A percentile compares a stretch with the other conserved stretches of the same genome.
Evolutionary conservation across 495 filamentous ascomycete species (phyloP).

Genomic region (Recurvomyces mirabilis): DNA sequence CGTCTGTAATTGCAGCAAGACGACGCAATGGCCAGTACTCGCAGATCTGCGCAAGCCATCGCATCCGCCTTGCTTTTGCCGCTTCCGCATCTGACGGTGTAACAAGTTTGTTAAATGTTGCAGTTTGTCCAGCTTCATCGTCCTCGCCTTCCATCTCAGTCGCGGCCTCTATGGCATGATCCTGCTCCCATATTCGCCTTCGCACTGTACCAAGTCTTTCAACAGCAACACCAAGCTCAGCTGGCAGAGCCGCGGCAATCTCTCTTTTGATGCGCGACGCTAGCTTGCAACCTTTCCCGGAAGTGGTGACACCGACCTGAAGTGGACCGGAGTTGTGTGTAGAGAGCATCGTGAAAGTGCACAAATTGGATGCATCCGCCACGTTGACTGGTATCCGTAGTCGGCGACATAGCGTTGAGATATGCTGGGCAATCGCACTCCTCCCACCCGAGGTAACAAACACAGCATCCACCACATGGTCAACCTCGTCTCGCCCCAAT

Average conservation of each 20-base stretch:
- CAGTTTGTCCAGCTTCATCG: slow-evolving; percentile 80
- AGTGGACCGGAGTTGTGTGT: slow-evolving; percentile 82
- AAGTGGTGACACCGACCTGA: slow-evolving; percentile 92
- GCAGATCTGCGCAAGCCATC: slow-evolving; percentile 93
- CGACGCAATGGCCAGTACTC: slow-evolving; percentile 93
- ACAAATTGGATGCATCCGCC: slow-evolving; percentile 75
- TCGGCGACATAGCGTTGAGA: slow-evolving; percentile 63
- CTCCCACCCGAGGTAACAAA: slow-evolving; percentile 65
- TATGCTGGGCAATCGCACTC: slow-evolving; percentile 43
- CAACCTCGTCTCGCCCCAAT: slow-evolving; percentile 69
- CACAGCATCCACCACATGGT: slow-evolving; percentile 73
- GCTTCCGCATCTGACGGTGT: slow-evolving; percentile 60
- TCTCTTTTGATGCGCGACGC: slow-evolving; percentile 83
- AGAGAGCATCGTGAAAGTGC: slow-evolving; percentile 80
- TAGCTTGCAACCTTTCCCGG: slow-evolving; percentile 88
- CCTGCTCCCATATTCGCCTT: slow-evolving; percentile 67
- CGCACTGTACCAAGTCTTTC: slow-evolving; percentile 67
- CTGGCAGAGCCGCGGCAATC: slow-evolving; percentile 66
- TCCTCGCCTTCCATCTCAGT: slow-evolving; percentile 49
- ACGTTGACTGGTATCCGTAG: slow-evolving; percentile 89
- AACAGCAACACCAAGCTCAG: slow-evolving; percentile 73
- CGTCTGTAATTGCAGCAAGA: slow-evolving; percentile 66
- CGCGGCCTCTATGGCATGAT: slow-evolving; percentile 42
- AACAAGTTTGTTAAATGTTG: slow-evolving; percentile 75
- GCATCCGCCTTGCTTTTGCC: slow-evolving; percentile 67